phyloP scores from a whole-genome alignment of 805 yeast species.

The Hanseniaspora jakobsenii region DNA sequence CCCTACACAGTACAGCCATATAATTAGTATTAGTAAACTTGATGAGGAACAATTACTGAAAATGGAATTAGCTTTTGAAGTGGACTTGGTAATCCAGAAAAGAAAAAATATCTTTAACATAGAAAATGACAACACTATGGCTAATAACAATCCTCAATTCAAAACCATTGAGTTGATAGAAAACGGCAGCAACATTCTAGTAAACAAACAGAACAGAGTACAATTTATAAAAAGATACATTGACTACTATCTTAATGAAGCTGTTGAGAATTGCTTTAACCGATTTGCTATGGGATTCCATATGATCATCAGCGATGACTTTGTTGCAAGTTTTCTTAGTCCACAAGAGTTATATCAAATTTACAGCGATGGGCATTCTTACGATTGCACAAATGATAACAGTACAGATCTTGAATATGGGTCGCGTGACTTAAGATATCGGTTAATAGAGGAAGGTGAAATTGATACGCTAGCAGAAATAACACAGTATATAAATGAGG shows the following conservation, averaged over 20 bases:
- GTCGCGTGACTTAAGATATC: not conserved
- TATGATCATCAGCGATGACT: constrained; percentile 59
- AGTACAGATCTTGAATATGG: constrained; percentile 23
- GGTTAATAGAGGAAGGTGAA: constrained; percentile 34
- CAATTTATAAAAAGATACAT: constrained; percentile 54
- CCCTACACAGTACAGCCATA: constrained; percentile 51
- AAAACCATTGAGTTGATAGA: constrained; percentile 41
- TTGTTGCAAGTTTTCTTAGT: constrained; percentile 65
- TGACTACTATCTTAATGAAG: constrained; percentile 45
- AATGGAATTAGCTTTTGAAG: constrained; percentile 50
- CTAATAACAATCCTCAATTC: too few relatives aligned
- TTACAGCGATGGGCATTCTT: constrained; percentile 62
- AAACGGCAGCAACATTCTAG: constrained; percentile 45
- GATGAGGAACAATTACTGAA: constrained; percentile 35
- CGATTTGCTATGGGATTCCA: constrained; percentile 60
- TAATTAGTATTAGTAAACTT: constrained; percentile 37
- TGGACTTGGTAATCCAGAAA: not conserved
- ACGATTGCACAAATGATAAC: constrained; percentile 23
- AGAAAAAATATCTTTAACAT: too few relatives aligned
- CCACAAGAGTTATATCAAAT: constrained; percentile 72
- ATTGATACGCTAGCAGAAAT: constrained; percentile 53
- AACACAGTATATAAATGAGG: constrained; percentile 51
- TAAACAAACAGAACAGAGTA: constrained; percentile 46
- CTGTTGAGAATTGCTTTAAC: constrained; percentile 41
- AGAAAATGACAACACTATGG: too few relatives aligned